Base-by-base conservation (phyloP, 2,329 filamentous ascomycete genomes). In the Xylariaceae sp. region DNA sequence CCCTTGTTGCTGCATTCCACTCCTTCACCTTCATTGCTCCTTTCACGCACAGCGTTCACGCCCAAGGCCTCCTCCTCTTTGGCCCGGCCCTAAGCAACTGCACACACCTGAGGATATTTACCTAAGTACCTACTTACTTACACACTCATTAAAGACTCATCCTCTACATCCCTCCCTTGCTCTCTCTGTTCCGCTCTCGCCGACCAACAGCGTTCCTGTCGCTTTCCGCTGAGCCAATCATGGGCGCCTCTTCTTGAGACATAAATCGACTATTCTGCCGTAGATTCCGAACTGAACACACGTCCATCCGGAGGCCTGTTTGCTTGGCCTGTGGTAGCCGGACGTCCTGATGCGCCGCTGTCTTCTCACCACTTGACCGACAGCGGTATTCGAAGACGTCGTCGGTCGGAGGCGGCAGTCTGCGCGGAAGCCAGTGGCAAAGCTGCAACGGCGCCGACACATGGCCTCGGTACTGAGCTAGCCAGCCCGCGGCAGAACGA, bases 191-290 rank as follows among this genome's bases (percentile, higher is more conserved):
- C 23, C 32, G 35, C 31, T 31, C 19, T n/a, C 18, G 10, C 19
- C 12, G 16, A 13, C 16, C 34, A 15, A 22, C 29, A 10, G 14
- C 22, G 15, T 23, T 25, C 28, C 29, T 21, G 24, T 32, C 32
- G 30, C 28, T 29, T 31, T 28, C 37, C 25, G 24, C 27, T 23
- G 18, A 35, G 24, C 36, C 36, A 39, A 42, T 39, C 33, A 43
- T 37, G 35, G 28, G 14, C 22, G 28, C 14, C 19, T 26, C 23
- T 24, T 17, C 19, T 35, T 43, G 36, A 52, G 44, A 52, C 50
- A 50, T 8, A 26, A 27, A 31, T 40, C 25, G 34, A 19, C 37
- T 43, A 29, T 15, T 22, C 34, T 39, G 21, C 40, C 44, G 33
- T 28, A 38, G 39, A n/a, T n/a, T n/a, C 40, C 33, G 40, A 31